A percentile compares a stretch with the other conserved stretches of the same genome.
Conservation (phyloP, 2,329 filamentous ascomycete species). For the Cadophora malorum region DNA sequence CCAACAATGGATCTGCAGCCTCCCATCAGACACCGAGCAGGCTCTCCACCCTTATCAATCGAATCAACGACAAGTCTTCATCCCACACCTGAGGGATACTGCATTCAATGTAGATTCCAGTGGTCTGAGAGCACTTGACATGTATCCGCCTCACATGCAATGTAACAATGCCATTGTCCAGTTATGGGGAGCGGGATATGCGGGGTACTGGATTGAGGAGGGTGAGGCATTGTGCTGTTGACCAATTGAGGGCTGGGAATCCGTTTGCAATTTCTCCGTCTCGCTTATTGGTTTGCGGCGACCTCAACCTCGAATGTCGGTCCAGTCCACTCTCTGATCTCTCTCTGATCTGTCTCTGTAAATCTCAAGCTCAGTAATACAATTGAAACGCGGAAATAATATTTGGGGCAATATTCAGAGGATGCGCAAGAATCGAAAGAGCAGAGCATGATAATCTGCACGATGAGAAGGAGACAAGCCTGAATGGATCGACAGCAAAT, state of each 20-base stretch:
- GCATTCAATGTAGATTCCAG: background rate
- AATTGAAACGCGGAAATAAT: background rate
- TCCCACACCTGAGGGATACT: background rate
- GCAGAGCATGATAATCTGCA: constrained; percentile 43
- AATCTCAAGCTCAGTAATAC: background rate
- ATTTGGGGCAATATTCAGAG: background rate
- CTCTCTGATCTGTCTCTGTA: background rate
- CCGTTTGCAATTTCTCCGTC: background rate
- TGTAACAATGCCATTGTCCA: constrained; percentile 11
- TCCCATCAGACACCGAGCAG: background rate
- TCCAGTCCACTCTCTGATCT: constrained; percentile 31
- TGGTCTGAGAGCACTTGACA: constrained; percentile 4
- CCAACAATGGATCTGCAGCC: background rate
- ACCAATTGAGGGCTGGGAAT: constrained; percentile 1
- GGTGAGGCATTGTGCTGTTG: constrained; percentile 6
- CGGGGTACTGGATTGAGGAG: constrained; percentile 4
- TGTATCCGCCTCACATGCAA: background rate
- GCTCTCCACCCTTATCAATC: background rate
- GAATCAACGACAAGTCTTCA: constrained; percentile 1
- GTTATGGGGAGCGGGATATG: background rate
- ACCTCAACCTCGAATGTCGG: background rate
- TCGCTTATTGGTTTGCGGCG: background rate
- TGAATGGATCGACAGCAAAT: background rate
- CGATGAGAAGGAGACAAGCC: constrained; percentile 45
- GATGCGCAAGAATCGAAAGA: background rate